A percentile compares a stretch with the other conserved stretches of the same genome.
Evolutionary conservation across 2,329 filamentous ascomycete genomes (phyloP).

Genomic region (Neofusicoccum cordaticola): DNA sequence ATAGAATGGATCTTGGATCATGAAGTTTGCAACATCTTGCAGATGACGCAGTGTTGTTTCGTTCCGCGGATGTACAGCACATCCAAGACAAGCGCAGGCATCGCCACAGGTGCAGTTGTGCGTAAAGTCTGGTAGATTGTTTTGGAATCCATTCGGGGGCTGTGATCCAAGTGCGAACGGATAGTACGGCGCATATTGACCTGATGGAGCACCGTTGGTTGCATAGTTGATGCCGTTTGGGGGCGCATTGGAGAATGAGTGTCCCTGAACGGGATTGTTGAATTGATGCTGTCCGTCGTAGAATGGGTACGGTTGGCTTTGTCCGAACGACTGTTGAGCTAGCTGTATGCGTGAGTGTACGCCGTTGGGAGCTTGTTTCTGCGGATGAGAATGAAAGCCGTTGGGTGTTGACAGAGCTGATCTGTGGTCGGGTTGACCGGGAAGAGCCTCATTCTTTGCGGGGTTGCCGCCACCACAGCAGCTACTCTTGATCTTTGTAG

Average conservation of each 20-base stretch:
- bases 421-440: not conserved
- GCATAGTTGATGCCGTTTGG: not conserved
- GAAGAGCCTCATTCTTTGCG: not conserved
- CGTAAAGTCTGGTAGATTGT: conserved; percentile 15
- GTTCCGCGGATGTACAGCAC: conserved; percentile 66
- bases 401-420: not conserved
- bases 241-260: not conserved
- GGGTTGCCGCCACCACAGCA: not conserved
- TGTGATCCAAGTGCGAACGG: not conserved
- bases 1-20: conserved; percentile 11
- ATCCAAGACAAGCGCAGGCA: conserved; percentile 65
- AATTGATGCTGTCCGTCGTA: not conserved
- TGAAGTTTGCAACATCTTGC: conserved; percentile 25
- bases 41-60: conserved; percentile 58
- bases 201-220: not conserved
- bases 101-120: conserved; percentile 64
- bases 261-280: not conserved
- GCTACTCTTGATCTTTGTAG: not conserved
- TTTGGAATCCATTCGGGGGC: not conserved
- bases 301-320: not conserved
- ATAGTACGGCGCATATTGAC: not conserved
- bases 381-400: not conserved
- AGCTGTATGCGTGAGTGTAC: not conserved
- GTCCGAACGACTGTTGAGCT: not conserved
- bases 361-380: not conserved